Evolutionary conservation across 1,139 yeast genomes (phyloP).

Genomic region (Sugiyamaella grinbergsii): DNA sequence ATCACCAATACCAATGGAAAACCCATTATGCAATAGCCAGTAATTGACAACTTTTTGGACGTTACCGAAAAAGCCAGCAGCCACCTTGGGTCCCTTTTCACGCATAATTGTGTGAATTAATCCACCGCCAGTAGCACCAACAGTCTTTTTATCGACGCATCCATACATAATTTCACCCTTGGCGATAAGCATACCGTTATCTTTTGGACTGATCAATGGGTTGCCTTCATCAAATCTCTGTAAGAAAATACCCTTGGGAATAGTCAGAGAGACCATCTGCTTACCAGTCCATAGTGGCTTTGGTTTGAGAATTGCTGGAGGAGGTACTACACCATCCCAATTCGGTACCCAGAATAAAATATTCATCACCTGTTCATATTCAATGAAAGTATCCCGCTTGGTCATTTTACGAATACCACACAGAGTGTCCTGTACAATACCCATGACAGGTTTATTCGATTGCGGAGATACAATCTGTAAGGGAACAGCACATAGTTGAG

Average conservation of each 20-base stretch:
- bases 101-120: constrained; percentile 95
- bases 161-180: constrained; percentile 97
- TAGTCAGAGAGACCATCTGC: constrained; percentile 87
- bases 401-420: constrained; percentile 98
- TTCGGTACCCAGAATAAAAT: constrained; percentile 96
- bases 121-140: constrained; percentile 98
- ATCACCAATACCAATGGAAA: constrained; percentile 99
- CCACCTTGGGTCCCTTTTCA: constrained; percentile 90
- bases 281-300: constrained; percentile 98
- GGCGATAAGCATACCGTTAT: constrained; percentile 86
- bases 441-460: constrained; percentile 99
- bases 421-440: constrained; percentile 97
- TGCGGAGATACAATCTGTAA: constrained; percentile 97
- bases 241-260: constrained; percentile 93
- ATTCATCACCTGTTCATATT: constrained; percentile 93
- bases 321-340: constrained; percentile 99
- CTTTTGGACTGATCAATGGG: constrained; percentile 81
- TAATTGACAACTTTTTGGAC: constrained; percentile 93
- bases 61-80: constrained; percentile 90
- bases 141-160: constrained; percentile 96
- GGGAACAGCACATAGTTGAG: constrained; percentile 95
- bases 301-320: constrained; percentile 92
- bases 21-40: constrained; percentile 96
- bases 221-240: constrained; percentile 91
- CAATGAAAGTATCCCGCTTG: constrained; percentile 82